Evolutionary conservation across 169 alveolate genomes (phyloP), one percentile per base, ranked within the genome.

Genomic region (Perkinsus marinus): DNA sequence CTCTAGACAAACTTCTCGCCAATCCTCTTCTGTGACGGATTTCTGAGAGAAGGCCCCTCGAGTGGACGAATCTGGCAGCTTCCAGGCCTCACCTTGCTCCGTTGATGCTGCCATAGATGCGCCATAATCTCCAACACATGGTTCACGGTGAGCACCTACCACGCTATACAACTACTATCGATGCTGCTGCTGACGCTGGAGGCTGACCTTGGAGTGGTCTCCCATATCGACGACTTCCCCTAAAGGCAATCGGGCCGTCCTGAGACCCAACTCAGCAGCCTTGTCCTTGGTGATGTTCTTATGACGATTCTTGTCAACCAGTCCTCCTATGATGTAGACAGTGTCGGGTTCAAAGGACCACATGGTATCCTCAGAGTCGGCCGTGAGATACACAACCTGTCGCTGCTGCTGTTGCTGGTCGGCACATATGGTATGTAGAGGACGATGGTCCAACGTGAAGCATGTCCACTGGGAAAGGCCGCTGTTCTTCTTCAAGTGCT

Each of bases 361-460:
- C 91, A 94, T 43, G 19, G 69, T 47, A 36, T 93, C 90, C n/a
- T 94, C 94, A 39, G 95, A 93, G 91, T 94, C 95, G 46, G 95
- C 95, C 0, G 96, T 47, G 39, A 94, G 43, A 37, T 94, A 94
- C 6, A 92, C 93, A 39, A 90, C 6, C n/a, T n/a, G n/a, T n/a
- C n/a, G n/a, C 79, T 26, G 26, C 79, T 26, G 37, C 37, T 13
- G 79, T 13, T 10, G 46, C 46, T 13, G 36, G 36, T 13, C 26
- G 34, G 79, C 79, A 57, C 79, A 57, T 13, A 57, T 57, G 79
- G 37, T 57, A 13, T 16, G 5, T 30, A 57, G 79, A 13, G 79
- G 79, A 19, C 79, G 79, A 26, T 57, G 79, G 79, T 57, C 79
- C 79, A 57, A 6, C 37, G 79, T 57, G 79, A 57, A 57, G 79